Percentiles rank a stretch among this genome's conserved stretches.
phyloP scores from a whole-genome alignment of 768 basidiomycete genomes.

The Tylopilus felleus region DNA sequence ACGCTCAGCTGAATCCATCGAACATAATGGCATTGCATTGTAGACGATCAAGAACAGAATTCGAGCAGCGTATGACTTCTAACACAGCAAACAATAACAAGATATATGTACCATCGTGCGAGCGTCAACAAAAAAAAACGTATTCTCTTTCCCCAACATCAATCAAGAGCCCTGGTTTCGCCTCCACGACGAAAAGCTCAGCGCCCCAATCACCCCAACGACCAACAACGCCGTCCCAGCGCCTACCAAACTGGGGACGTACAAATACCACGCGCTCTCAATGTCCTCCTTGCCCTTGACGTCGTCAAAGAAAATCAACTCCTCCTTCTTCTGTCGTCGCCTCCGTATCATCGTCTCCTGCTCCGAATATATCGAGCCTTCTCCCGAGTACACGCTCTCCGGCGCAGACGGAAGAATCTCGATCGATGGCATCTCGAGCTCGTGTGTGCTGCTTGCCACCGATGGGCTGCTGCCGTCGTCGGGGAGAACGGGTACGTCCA shows the following conservation, averaged over 20 bases:
- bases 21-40: too few species aligned
- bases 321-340: constrained; percentile 56
- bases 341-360: constrained; percentile 36
- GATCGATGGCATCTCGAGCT: constrained; percentile 68
- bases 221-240: constrained; percentile 82
- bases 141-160: not conserved
- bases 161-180: constrained; percentile 58
- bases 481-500: constrained; percentile 70
- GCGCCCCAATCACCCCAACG: constrained; percentile 71
- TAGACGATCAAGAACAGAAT: not conserved
- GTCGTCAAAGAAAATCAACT: constrained; percentile 44
- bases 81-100: constrained; percentile 18
- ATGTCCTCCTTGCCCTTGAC: constrained; percentile 51
- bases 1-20: too few species aligned
- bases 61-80: constrained; percentile 6
- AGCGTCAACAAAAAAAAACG: not conserved
- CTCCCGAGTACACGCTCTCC: constrained; percentile 27
- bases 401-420: constrained; percentile 39
- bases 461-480: constrained; percentile 36
- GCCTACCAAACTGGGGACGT: constrained; percentile 74
- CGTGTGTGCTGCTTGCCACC: constrained; percentile 31
- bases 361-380: constrained; percentile 29
- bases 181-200: constrained; percentile 70
- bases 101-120: constrained; percentile 12
- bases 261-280: constrained; percentile 76